Evolutionary conservation across 1,139 yeast species (phyloP), one percentile per base, ranked within the genome.

Genomic region (Diutina scorzettiae): DNA sequence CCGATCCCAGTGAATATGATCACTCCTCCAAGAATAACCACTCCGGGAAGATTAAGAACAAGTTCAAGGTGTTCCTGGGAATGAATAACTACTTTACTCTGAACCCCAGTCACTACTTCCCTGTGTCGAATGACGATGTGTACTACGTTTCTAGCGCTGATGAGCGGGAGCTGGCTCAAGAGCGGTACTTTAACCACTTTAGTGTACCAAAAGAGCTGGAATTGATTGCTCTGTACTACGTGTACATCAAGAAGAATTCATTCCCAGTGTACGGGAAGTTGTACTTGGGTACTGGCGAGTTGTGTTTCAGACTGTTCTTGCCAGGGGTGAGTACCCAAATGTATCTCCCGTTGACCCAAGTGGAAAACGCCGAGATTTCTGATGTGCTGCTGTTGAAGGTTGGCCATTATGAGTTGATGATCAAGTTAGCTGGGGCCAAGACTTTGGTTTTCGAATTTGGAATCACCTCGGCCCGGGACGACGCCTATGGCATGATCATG

Each of bases 251-350:
- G 47, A 73, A 82, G 48, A 20, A 28, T 3, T 73, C 82, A 2
- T 60, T 84, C 16, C 95, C 96, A 0, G 65, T 81, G 4, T 84
- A 83, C 59, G 97, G 97, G 3, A 84, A 84, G 54, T 54, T 89
- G 3, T 86, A 86, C 53, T 54, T 89, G 17, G 84, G 95, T 1
- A 66, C 70, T 21, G 68, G 67, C 30, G 76, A 71, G 47, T 55
- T 89, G 16, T 87, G 96, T 49, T 89, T 83, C 58, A 66, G 94
- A 46, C 81, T 95, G 43, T 64, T 85, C 40, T 55, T 86, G 5
- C 94, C 94, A 0, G 95, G 95, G 0, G 72, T 82, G 0, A 71
- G 75, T 33, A 81, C 94, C 1, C 74, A 74, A 47, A 85, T 89
- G 95, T 76, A 86, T n/a, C 58, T 89, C 14, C 97, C 97, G 0